These are phyloP conservation scores for Gastrodia elata DNA, from an alignment of 106 monocot genomes.

Conservation along the genomic window DNA sequence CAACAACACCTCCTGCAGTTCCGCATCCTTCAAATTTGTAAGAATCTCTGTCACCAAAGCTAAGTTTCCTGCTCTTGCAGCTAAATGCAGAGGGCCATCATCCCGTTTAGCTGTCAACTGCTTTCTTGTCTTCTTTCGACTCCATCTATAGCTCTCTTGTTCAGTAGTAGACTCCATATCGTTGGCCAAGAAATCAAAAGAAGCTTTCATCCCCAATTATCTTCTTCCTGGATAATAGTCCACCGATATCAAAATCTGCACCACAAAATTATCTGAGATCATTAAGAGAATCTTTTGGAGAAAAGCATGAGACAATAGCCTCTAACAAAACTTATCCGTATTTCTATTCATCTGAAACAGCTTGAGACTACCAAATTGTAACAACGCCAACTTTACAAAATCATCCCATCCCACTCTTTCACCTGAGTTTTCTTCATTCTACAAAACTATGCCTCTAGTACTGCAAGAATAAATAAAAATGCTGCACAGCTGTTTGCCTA, in stretches of 20 bases:
- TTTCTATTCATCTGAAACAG: not conserved
- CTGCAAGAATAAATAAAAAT: not conserved
- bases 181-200: not conserved
- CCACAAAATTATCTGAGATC: not conserved
- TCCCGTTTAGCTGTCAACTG: constrained; percentile 77
- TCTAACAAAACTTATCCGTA: not conserved
- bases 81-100: constrained; percentile 65
- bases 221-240: not conserved
- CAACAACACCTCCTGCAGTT: constrained; percentile 34
- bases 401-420: not conserved
- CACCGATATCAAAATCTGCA: not conserved
- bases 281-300: not conserved
- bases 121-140: constrained; percentile 82
- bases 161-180: constrained; percentile 42
- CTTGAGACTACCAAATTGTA: not conserved
- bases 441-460: not conserved
- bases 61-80: constrained; percentile 69
- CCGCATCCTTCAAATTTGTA: constrained; percentile 22
- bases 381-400: not conserved
- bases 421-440: not conserved
- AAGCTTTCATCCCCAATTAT: not conserved
- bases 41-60: constrained; percentile 35
- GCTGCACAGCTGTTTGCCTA: not conserved
- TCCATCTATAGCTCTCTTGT: constrained; percentile 42
- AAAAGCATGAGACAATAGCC: not conserved